Conservation (phyloP, 2,329 filamentous ascomycete genomes). For the Fusarium circinatum region DNA sequence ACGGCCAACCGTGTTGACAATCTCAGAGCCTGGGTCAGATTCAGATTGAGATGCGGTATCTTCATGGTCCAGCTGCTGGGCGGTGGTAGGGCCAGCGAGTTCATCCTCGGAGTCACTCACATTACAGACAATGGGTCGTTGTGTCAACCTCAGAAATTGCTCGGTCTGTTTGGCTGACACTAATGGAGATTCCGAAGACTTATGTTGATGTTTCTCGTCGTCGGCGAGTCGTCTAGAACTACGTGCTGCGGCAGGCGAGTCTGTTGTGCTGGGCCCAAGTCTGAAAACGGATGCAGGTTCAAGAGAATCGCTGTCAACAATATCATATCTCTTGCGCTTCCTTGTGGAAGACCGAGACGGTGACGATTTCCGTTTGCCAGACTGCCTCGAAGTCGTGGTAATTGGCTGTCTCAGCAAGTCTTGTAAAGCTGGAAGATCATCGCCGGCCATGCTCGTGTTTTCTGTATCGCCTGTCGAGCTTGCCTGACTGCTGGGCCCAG, state of each 20-base stretch:
- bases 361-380: conserved; percentile 38
- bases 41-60: conserved; percentile 40
- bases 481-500: conserved; percentile 47
- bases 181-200: background rate
- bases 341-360: conserved; percentile 43
- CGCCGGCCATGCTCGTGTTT: conserved; percentile 50
- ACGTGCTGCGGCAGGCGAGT: conserved; percentile 40
- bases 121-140: conserved; percentile 15
- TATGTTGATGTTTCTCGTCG: background rate
- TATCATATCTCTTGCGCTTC: conserved; percentile 46
- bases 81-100: conserved; percentile 11
- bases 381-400: conserved; percentile 17
- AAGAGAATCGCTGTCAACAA: conserved; percentile 48
- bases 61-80: background rate
- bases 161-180: background rate
- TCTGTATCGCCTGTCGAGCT: conserved; percentile 52
- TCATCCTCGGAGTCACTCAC: conserved; percentile 43
- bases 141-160: background rate
- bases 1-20: conserved; percentile 53
- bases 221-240: conserved; percentile 32
- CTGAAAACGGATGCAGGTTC: conserved; percentile 41
- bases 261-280: conserved; percentile 5
- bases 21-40: conserved; percentile 55
- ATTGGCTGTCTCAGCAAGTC: conserved; percentile 46
- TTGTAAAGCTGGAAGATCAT: conserved; percentile 52